Evolutionary conservation across 331 rosid species (phyloP).

Genomic region (Rosa hybrid): DNA sequence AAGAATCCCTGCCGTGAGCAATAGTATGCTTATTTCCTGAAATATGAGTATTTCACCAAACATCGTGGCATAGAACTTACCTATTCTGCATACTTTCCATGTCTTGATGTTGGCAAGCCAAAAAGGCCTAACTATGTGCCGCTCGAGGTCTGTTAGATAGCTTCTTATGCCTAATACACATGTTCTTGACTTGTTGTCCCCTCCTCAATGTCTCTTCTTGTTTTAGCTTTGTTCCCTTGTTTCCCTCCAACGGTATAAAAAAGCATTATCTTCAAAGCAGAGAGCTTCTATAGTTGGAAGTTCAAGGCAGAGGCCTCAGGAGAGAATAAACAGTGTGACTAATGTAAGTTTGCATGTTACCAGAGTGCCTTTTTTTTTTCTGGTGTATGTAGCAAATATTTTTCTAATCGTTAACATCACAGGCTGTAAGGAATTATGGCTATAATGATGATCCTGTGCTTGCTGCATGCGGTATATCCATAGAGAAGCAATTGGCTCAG

Average conservation of each 20-base stretch:
- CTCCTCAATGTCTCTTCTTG: background rate
- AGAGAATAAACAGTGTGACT: constrained; percentile 54
- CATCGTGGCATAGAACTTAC: constrained; percentile 60
- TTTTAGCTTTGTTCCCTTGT: constrained; percentile 73
- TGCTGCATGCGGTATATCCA: constrained; percentile 64
- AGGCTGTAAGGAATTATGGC: constrained; percentile 54
- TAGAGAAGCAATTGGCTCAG: constrained; percentile 56
- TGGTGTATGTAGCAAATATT: background rate
- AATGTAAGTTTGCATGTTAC: constrained; percentile 45
- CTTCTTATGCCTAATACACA: background rate
- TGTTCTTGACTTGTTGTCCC: constrained; percentile 7
- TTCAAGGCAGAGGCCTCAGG: constrained; percentile 88
- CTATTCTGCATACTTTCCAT: constrained; percentile 70
- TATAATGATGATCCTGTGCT: constrained; percentile 70
- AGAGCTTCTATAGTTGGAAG: constrained; percentile 76
- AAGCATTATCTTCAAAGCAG: constrained; percentile 71
- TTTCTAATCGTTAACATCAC: constrained; percentile 27
- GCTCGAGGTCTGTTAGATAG: constrained; percentile 58
- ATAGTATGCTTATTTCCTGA: constrained; percentile 50
- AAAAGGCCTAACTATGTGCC: constrained; percentile 77
- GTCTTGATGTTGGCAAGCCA: constrained; percentile 89
- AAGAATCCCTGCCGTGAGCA: constrained; percentile 85
- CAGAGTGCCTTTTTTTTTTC: background rate
- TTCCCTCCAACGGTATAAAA: constrained; percentile 87
- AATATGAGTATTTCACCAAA: constrained; percentile 58